A percentile compares a stretch with the other conserved stretches of the same genome.
These are phyloP conservation scores for Lycium barbarum DNA, from an alignment of 257 asterid genomes.

Conservation along the genomic window DNA sequence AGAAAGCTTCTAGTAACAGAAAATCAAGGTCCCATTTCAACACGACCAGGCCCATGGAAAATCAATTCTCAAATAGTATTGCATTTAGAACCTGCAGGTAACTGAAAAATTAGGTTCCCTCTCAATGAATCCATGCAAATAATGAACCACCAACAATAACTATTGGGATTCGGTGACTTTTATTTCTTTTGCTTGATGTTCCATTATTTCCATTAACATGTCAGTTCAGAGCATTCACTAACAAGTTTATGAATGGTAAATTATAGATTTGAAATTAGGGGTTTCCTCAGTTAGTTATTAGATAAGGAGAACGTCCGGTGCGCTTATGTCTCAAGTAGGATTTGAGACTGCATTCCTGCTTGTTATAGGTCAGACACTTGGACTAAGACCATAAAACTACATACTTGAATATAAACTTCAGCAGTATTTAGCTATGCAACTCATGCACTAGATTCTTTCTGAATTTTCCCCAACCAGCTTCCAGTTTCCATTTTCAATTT, in stretches of 20 bases:
- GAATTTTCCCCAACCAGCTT: background rate
- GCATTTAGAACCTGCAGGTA: background rate
- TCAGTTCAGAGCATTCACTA: constrained; percentile 1
- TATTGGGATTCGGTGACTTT: background rate
- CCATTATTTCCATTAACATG: background rate
- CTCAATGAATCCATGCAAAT: background rate
- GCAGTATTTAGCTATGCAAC: background rate
- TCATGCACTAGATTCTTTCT: background rate
- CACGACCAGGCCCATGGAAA: background rate
- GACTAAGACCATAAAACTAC: background rate
- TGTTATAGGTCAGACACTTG: background rate
- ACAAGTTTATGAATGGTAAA: too few relatives aligned
- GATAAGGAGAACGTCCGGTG: background rate
- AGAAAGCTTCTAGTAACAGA: background rate
- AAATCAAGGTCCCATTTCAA: too few relatives aligned
- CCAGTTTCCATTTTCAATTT: background rate
- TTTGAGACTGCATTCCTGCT: background rate
- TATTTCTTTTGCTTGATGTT: background rate
- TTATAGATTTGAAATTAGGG: background rate
- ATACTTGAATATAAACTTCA: background rate
- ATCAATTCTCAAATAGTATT: background rate
- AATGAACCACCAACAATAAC: background rate
- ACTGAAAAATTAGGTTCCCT: background rate
- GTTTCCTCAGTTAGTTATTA: background rate
- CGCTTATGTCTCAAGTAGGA: background rate